Evolutionary conservation across 441 rosid species (phyloP).

Genomic region (Erysimum cheiri): DNA sequence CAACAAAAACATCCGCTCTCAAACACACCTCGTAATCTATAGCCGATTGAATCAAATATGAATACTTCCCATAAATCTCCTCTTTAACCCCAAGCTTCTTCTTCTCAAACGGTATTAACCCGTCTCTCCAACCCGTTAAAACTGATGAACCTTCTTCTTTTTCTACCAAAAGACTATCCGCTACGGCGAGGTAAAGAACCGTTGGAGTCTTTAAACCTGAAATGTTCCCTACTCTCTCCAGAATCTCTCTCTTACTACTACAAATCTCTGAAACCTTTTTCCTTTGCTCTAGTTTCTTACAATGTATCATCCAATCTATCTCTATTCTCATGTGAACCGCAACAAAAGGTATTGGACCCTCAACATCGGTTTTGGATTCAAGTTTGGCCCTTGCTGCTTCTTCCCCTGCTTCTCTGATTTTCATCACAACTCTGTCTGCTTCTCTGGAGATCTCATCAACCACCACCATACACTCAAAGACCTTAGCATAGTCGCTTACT

Average conservation of each 20-base stretch:
- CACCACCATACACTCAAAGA: constrained; percentile 83
- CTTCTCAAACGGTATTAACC: constrained; percentile 79
- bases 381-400: constrained; percentile 40
- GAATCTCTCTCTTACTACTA: constrained; percentile 86
- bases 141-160: constrained; percentile 64
- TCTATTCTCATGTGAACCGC: constrained; percentile 99
- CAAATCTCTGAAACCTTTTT: constrained; percentile 70
- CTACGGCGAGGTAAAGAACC: constrained; percentile 85
- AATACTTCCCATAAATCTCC: constrained; percentile 64
- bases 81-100: constrained; percentile 73
- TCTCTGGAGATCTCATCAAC: constrained; percentile 73
- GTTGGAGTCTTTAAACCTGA: constrained; percentile 51
- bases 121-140: constrained; percentile 75
- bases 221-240: constrained; percentile 78
- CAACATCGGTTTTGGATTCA: constrained; percentile 7
- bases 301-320: constrained; percentile 98
- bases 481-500: constrained; percentile 78
- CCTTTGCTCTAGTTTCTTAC: constrained; percentile 86
- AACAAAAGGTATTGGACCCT: constrained; percentile 50
- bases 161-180: constrained; percentile 69
- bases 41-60: constrained; percentile 88
- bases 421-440: constrained; percentile 77
- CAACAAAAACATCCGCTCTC: constrained; percentile 81
- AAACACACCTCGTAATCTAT: constrained; percentile 95
- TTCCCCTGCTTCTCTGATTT: constrained; percentile 68